Evolutionary conservation across 306 rosid genomes (phyloP).

Genomic region (Hylodesmum podocarpum): DNA sequence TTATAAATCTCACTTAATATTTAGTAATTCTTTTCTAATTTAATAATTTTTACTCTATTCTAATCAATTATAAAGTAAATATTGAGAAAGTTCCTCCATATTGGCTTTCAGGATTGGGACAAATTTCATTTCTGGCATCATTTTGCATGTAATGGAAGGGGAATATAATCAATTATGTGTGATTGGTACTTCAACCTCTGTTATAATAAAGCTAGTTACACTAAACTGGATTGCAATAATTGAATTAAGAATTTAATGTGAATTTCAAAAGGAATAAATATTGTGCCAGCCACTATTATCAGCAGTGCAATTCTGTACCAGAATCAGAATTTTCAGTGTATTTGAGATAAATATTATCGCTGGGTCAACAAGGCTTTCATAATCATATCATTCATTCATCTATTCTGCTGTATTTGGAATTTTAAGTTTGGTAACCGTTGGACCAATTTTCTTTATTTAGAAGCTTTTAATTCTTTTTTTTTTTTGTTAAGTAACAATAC

Average conservation of each 20-base stretch:
- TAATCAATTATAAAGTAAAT: too few species aligned
- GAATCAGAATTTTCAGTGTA: not conserved
- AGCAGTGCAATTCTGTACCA: not conserved
- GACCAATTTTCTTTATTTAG: not conserved
- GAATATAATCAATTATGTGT: conserved; percentile 13
- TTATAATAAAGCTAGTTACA: not conserved
- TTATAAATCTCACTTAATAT: too few species aligned
- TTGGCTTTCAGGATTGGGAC: not conserved
- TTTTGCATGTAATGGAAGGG: conserved; percentile 27
- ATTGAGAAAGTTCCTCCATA: conserved; percentile 20
- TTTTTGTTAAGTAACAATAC: too few species aligned
- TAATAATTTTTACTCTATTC: too few species aligned
- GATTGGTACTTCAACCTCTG: not conserved
- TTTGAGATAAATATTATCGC: not conserved
- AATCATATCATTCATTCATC: not conserved
- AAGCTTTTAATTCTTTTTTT: not conserved
- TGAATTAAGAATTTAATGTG: not conserved
- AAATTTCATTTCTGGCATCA: conserved; percentile 9
- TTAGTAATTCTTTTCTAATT: too few species aligned
- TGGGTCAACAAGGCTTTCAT: not conserved
- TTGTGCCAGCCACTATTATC: not conserved
- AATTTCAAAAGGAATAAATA: not conserved
- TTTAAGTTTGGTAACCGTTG: not conserved
- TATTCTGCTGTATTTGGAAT: not conserved
- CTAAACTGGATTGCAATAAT: not conserved